Percentiles rank a stretch among this genome's conserved stretches.
These are phyloP conservation scores for Microdochium nivale DNA, from an alignment of 2,329 filamentous ascomycete genomes.

Conservation along the genomic window DNA sequence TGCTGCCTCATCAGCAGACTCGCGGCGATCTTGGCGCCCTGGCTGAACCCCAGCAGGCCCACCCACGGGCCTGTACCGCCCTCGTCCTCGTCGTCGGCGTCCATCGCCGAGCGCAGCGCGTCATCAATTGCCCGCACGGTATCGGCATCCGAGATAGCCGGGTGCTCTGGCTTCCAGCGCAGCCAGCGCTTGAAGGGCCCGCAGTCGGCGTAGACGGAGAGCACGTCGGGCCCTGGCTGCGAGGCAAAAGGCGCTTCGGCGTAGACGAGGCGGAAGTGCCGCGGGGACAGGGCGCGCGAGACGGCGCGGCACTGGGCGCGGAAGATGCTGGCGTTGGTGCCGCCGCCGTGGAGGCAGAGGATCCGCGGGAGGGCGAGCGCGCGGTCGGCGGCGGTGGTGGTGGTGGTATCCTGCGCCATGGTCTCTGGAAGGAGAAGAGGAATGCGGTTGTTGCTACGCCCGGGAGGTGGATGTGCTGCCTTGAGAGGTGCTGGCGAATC, in stretches of 20 bases:
- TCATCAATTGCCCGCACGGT: conserved; percentile 30
- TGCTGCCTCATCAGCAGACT: conserved; percentile 57
- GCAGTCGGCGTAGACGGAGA: conserved; percentile 54
- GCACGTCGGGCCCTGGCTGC: conserved; percentile 51
- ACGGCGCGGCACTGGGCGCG: conserved; percentile 54
- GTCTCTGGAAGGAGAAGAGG: too few species aligned
- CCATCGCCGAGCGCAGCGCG: conserved; percentile 37
- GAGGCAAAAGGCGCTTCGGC: conserved; percentile 61
- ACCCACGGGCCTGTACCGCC: conserved; percentile 51
- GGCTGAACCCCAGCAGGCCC: conserved; percentile 56
- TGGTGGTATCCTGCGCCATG: too few species aligned
- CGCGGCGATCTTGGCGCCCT: conserved; percentile 54
- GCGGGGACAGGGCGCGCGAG: conserved; percentile 31
- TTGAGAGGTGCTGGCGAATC: too few species aligned
- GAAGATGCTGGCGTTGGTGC: conserved; percentile 65
- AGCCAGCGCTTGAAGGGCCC: conserved; percentile 58
- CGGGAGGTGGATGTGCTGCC: too few species aligned
- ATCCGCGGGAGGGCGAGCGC: conserved; percentile 27
- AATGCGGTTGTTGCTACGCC: too few species aligned
- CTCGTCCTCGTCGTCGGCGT: conserved; percentile 31
- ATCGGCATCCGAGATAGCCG: conserved; percentile 34
- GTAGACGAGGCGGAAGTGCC: conserved; percentile 63
- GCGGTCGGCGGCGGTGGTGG: too few species aligned
- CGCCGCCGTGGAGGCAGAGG: conserved; percentile 75
- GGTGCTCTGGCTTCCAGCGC: conserved; percentile 51